phyloP scores from a whole-genome alignment of 371 early-diverging fungal species.

The Mucor racemosus region DNA sequence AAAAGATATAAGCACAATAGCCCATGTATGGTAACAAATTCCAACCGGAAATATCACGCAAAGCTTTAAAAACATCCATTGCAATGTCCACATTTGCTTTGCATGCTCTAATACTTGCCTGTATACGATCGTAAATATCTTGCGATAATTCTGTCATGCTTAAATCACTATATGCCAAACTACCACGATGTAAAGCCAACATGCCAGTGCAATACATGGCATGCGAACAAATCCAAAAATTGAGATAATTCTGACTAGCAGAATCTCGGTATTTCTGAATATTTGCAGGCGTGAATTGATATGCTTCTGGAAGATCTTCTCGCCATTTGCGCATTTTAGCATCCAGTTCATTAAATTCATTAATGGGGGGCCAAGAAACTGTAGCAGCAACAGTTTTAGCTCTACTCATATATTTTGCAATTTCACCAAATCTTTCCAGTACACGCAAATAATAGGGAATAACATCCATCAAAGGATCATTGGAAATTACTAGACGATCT shows the following conservation, averaged over 20 bases:
- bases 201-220: slow-evolving; percentile 45
- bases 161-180: slow-evolving; percentile 49
- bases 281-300: slow-evolving; percentile 33
- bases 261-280: slow-evolving; percentile 28
- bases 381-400: slow-evolving; percentile 37
- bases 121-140: slow-evolving; percentile 30
- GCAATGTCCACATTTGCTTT: slow-evolving; percentile 41
- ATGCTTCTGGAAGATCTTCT: slow-evolving; percentile 31
- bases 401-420: slow-evolving; percentile 54
- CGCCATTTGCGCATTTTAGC: slow-evolving; percentile 42
- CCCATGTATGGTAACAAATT: slow-evolving; percentile 54
- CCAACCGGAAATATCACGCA: slow-evolving; percentile 42
- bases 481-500: slow-evolving; percentile 24
- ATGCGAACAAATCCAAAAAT: slow-evolving; percentile 47
- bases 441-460: slow-evolving; percentile 35
- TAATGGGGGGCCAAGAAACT: slow-evolving; percentile 56
- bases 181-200: slow-evolving; percentile 47
- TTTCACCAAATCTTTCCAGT: slow-evolving; percentile 53
- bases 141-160: slow-evolving; percentile 21
- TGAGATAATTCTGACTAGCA: slow-evolving; percentile 42
- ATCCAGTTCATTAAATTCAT: slow-evolving; percentile 51
- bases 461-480: slow-evolving; percentile 41
- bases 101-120: slow-evolving; percentile 35
- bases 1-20: slow-evolving; percentile 52
- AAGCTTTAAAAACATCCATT: slow-evolving; percentile 38